phyloP scores from a whole-genome alignment of 495 filamentous ascomycete species.

The Astrothelium subdiscretum region DNA sequence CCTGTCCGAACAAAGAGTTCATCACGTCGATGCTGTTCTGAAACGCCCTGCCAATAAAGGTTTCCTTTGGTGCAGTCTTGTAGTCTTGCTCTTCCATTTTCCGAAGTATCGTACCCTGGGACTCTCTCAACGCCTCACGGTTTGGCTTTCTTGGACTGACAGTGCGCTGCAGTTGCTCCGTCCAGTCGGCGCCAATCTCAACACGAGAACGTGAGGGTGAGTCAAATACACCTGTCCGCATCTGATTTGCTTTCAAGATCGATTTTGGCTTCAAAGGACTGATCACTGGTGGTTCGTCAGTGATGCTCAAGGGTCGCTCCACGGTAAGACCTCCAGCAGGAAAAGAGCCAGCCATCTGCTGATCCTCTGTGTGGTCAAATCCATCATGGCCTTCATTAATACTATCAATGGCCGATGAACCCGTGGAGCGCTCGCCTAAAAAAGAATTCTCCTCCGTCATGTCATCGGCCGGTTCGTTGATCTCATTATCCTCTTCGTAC shows the following conservation, averaged over 20 bases:
- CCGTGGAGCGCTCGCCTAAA: constrained; percentile 81
- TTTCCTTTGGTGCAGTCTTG: constrained; percentile 28
- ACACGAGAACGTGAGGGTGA: constrained; percentile 30
- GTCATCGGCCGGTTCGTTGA: constrained; percentile 23
- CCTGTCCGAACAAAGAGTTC: constrained; percentile 72
- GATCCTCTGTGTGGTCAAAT: constrained; percentile 36
- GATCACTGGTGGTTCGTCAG: constrained; percentile 23
- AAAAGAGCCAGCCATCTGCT: constrained; percentile 67
- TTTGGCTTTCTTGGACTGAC: constrained; percentile 84
- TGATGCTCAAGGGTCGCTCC: constrained; percentile 37
- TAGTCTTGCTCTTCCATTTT: constrained; percentile 27
- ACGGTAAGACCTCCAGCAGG: constrained; percentile 19
- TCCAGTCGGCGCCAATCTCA: constrained; percentile 61
- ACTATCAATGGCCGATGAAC: constrained; percentile 33
- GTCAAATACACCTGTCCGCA: constrained; percentile 7
- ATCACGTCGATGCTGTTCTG: constrained; percentile 78
- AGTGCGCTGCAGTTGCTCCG: constrained; percentile 79
- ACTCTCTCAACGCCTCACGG: constrained; percentile 52
- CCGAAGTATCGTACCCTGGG: constrained; percentile 43
- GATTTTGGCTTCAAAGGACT: constrained; percentile 33
- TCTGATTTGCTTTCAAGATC: constrained; percentile 32
- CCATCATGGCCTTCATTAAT: background rate
- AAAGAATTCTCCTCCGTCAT: constrained; percentile 57
- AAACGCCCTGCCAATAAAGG: constrained; percentile 38
- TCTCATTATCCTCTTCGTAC: constrained; percentile 38